Evolutionary conservation across 371 early-diverging fungal species (phyloP).

Genomic region (Blakeslea trispora): DNA sequence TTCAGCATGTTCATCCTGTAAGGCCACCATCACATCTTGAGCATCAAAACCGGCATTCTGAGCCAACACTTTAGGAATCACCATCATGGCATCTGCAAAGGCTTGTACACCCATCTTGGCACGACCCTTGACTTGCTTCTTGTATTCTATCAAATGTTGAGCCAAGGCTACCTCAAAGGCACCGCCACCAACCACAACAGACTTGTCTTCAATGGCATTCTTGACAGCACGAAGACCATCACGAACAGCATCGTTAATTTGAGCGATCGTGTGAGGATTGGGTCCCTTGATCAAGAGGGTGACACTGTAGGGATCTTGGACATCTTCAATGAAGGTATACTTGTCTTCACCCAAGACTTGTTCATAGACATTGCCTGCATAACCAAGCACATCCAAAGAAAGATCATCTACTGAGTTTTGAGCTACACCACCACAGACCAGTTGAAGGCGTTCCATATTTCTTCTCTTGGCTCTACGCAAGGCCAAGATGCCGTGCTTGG

Average conservation of each 20-base stretch:
- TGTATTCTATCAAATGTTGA: slow-evolving; percentile 82
- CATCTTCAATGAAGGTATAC: slow-evolving; percentile 99
- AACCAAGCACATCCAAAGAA: slow-evolving; percentile 86
- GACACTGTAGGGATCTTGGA: slow-evolving; percentile 90
- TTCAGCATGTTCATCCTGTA: slow-evolving; percentile 90
- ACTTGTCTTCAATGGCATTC: slow-evolving; percentile 94
- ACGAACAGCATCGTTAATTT: slow-evolving; percentile 97
- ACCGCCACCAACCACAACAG: slow-evolving; percentile 96
- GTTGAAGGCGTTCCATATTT: slow-evolving; percentile 99
- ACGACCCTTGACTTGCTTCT: slow-evolving; percentile 90
- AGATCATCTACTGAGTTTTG: slow-evolving; percentile 98
- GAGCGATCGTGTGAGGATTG: slow-evolving; percentile 92
- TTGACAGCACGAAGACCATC: slow-evolving; percentile 98
- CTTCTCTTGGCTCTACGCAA: slow-evolving; percentile 99
- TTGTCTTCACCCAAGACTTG: slow-evolving; percentile 98
- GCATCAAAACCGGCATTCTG: slow-evolving; percentile 97
- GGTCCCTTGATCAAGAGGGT: slow-evolving; percentile 98
- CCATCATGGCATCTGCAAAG: slow-evolving; percentile 94
- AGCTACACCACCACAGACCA: slow-evolving; percentile 97
- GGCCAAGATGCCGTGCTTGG: slow-evolving; percentile 97
- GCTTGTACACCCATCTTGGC: slow-evolving; percentile 97
- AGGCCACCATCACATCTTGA: slow-evolving; percentile 92
- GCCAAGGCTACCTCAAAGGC: slow-evolving; percentile 93
- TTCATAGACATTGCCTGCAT: slow-evolving; percentile 95
- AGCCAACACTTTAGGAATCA: slow-evolving; percentile 97